Evolutionary conservation across 2,329 filamentous ascomycete genomes (phyloP), one percentile per base, ranked within the genome.

Genomic region (Capronia coronata): DNA sequence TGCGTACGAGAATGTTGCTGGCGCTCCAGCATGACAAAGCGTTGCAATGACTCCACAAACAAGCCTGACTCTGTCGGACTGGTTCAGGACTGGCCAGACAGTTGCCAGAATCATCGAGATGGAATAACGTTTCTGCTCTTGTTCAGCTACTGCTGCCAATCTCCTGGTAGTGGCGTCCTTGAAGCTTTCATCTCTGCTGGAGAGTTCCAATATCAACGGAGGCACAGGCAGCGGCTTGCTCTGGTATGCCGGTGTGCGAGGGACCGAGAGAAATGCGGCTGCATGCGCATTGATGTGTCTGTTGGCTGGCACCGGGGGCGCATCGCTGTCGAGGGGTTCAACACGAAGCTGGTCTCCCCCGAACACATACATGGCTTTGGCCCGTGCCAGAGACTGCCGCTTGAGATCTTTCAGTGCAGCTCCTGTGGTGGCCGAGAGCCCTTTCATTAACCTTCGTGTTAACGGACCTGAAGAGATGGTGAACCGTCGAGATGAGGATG

Each of bases 1-100:
- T 7, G 85, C 73, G 63, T 78, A 88, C 0, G 87, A 84, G 60
- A 96, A 96, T 0, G 79, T 70, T 0, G 89, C 86, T 0, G 84
- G 86, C 21, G 78, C 75, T 2, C 75, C 78, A 2, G 86, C 83
- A 40, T 86, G 81, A 0, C 83, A 59, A 1, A 84, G 60, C 23
- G 83, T 80, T 38, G 77, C 74, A 0, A 77, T n/a, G 8, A 87
- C 67, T 1, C 82, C 87, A 1, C 77, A 46, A 0, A 83, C 22
- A 1, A 94, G 68, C 10, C 78, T 64, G 0, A 76, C 1, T 1
- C 76, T 78, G 10, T 82, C 72, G 5, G 56, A 67, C 44, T 59
- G 62, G 1, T 71, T 68, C 1, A 95, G 68, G 0, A 68, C 74
- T 0, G 86, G 84, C 79, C 86, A 85, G 0, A 95, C 74, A 0